Base-by-base conservation (phyloP, 169 alveolate species). In the Cystoisospora suis region DNA sequence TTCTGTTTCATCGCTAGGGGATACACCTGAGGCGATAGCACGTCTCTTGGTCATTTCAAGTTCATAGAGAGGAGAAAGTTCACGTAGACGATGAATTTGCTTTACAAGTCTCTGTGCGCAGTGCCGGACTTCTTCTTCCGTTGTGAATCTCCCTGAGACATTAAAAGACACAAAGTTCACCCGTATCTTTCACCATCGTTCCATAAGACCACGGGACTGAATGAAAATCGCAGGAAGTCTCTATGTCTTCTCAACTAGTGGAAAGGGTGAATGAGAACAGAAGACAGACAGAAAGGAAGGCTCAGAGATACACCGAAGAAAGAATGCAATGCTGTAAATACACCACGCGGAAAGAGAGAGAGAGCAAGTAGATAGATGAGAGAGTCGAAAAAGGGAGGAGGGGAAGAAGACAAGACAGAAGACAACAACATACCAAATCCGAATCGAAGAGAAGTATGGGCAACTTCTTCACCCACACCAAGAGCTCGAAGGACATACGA, bases 391-490 rank as follows among this genome's bases (percentile, higher is more conserved):
- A n/a, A n/a, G n/a, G n/a, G n/a, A 49, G 61, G 20, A 49, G 61
- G 61, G 20, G 61, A 49, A 9, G 20, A 20, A 49, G 61, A 20
- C 9, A 20, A 49, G 61, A 49, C n/a, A 49, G 20, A 15, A 23
- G 12, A 53, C 32, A 17, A 38, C 20, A 27, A 5, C 75, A 7
- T 27, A 36, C 99, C 99, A 44, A 99, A 85, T 29, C 99, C 99
- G 90, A 99, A 97, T 91, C 99, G 96, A 46, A 99, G 91, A 0
- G 99, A 96, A 38, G 99, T 98, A 93, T 98, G 99, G 81, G 99
- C 99, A 88, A 98, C 92, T 58, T 98, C 99, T 88, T 98, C 99
- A 20, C 97, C 96, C 17, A 98, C 98, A 15, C 99, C 99, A 7
- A 98, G 94, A 81, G 99, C 99, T 81, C 99, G 94, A 65, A 98